These are phyloP conservation scores for Colletotrichum chrysophilum DNA, from an alignment of 2,329 filamentous ascomycete genomes.

Conservation along the genomic window DNA sequence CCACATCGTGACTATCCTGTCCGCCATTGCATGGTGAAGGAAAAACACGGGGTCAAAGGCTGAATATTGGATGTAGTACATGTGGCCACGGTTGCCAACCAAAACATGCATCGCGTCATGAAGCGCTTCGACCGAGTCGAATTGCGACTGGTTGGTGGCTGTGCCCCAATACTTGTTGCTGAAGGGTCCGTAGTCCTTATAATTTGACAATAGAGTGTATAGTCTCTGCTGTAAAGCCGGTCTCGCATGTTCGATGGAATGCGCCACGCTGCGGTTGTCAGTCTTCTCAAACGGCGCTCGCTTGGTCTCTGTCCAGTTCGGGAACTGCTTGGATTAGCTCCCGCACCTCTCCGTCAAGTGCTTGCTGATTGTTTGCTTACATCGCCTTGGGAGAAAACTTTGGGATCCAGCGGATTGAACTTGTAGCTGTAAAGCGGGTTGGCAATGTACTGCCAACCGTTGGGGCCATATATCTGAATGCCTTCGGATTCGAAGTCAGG, in stretches of 20 bases:
- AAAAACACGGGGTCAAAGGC: constrained; percentile 83
- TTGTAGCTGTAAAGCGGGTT: constrained; percentile 68
- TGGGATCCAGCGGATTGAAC: constrained; percentile 64
- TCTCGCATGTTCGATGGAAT: constrained; percentile 53
- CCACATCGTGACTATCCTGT: constrained; percentile 79
- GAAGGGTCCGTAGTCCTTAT: constrained; percentile 71
- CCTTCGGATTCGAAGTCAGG: constrained; percentile 50
- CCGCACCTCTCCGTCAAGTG: not conserved
- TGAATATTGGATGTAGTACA: constrained; percentile 73
- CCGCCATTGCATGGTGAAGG: constrained; percentile 78
- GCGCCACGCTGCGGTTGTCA: constrained; percentile 62
- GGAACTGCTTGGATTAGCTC: constrained; percentile 48
- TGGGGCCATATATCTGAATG: constrained; percentile 61
- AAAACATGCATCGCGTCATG: constrained; percentile 68
- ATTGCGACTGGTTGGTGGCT: constrained; percentile 48
- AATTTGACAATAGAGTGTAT: constrained; percentile 71
- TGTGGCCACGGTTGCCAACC: constrained; percentile 67
- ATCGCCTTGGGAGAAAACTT: constrained; percentile 63
- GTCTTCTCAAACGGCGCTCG: constrained; percentile 40
- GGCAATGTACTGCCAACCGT: constrained; percentile 57
- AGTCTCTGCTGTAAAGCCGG: constrained; percentile 65
- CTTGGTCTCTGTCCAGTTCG: constrained; percentile 60
- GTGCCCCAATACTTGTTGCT: constrained; percentile 71
- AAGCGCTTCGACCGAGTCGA: constrained; percentile 70
- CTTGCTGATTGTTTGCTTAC: constrained; percentile 48